Conservation (phyloP, 805 yeast species). For the Sugiyamaella mastotermitis region DNA sequence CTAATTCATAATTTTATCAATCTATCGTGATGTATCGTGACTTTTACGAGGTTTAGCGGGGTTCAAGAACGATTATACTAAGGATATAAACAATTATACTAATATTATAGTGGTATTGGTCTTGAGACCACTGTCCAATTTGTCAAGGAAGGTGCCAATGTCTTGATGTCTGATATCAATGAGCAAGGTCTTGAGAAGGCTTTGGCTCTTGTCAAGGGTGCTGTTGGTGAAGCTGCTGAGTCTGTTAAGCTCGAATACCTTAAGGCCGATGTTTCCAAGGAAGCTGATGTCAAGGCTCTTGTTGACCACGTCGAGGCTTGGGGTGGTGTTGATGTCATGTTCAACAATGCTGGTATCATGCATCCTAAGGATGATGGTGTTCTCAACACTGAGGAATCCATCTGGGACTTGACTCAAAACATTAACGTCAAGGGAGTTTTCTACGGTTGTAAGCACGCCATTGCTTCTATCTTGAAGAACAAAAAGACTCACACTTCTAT, state of each 20-base stretch:
- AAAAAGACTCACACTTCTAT: constrained; percentile 27
- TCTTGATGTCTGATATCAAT: constrained; percentile 74
- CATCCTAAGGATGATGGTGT: constrained; percentile 29
- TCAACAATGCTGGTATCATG: constrained; percentile 84
- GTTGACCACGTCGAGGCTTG: constrained; percentile 53
- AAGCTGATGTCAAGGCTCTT: constrained; percentile 28
- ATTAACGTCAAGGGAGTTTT: constrained; percentile 35
- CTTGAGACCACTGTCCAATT: constrained; percentile 55
- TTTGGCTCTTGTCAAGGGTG: constrained; percentile 56
- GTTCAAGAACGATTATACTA: no score
- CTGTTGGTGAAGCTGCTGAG: constrained; percentile 55
- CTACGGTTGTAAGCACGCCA: constrained; percentile 32
- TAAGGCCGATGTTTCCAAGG: constrained; percentile 30
- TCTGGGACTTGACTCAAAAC: constrained; percentile 33
- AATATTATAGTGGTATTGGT: constrained; percentile 27
- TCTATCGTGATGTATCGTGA: no score
- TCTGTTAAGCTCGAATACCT: constrained; percentile 48
- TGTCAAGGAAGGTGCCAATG: constrained; percentile 84
- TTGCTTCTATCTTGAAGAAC: constrained; percentile 27
- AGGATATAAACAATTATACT: not conserved
- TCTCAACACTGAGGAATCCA: constrained; percentile 28
- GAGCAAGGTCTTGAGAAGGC: constrained; percentile 47
- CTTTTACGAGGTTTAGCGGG: no score
- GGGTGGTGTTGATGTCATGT: constrained; percentile 75
- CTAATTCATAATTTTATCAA: no score